Conservation (phyloP, 768 basidiomycete genomes). For the Neoboletus subvelutipes region DNA sequence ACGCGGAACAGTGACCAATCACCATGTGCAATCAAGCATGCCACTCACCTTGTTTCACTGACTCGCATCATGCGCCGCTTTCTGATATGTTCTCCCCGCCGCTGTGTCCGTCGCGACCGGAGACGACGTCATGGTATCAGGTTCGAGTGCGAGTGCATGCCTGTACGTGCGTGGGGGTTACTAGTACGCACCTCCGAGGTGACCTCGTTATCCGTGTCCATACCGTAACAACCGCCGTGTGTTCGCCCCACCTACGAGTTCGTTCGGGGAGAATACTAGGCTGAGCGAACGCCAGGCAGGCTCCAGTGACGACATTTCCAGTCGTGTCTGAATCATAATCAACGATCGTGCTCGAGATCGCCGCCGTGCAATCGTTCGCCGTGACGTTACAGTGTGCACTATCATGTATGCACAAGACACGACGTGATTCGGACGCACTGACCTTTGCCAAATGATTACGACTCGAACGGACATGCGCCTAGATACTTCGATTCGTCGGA, state of each 20-base stretch:
- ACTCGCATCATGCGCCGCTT: not conserved
- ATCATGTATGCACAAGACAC: too few relatives aligned
- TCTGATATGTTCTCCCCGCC: not conserved
- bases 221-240: not conserved
- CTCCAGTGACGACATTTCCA: too few relatives aligned
- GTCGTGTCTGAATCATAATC: too few relatives aligned
- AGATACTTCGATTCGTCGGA: not conserved
- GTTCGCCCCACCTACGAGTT: not conserved
- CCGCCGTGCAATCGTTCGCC: too few relatives aligned
- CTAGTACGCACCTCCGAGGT: not conserved
- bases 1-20: not conserved
- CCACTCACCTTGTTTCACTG: not conserved
- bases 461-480: not conserved
- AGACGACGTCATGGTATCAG: not conserved
- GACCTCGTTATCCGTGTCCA: not conserved
- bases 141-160: not conserved
- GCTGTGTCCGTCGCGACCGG: not conserved
- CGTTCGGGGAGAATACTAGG: not conserved
- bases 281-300: too few relatives aligned
- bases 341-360: too few relatives aligned
- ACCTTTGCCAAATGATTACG: not conserved
- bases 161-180: not conserved
- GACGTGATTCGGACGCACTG: too few relatives aligned
- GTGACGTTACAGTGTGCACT: too few relatives aligned
- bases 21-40: not conserved